Evolutionary conservation across 1,139 yeast species (phyloP).

Genomic region (Kodamaea fungicola): DNA sequence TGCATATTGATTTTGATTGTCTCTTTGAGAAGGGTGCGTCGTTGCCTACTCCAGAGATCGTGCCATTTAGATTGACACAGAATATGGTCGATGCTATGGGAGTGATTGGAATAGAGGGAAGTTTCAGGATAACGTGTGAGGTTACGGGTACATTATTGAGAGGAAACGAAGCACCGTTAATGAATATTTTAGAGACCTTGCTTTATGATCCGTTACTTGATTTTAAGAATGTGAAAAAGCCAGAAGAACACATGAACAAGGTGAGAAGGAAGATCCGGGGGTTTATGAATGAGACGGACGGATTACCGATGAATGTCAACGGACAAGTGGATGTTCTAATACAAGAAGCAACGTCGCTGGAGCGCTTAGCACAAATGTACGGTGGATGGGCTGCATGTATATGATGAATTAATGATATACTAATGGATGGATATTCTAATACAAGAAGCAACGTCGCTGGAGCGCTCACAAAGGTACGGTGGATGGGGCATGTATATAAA

Average conservation of each 20-base stretch:
- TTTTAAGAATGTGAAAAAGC: slow-evolving; percentile 51
- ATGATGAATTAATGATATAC: slow-evolving; percentile 1
- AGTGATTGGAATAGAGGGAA: slow-evolving; percentile 84
- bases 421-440: slow-evolving; percentile 84
- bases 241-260: slow-evolving; percentile 68
- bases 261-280: slow-evolving; percentile 85
- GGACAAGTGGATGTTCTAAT: slow-evolving; percentile 92
- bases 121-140: slow-evolving; percentile 82
- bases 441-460: slow-evolving; percentile 74
- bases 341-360: slow-evolving; percentile 74
- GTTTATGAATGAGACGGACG: slow-evolving; percentile 69
- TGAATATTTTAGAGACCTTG: slow-evolving; percentile 90
- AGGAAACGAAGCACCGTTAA: slow-evolving; percentile 78
- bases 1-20: slow-evolving; percentile 97
- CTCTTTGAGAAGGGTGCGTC: slow-evolving; percentile 80
- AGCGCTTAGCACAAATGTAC: slow-evolving; percentile 80
- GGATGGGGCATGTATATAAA: slow-evolving; percentile 78
- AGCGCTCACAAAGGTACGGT: slow-evolving; percentile 79
- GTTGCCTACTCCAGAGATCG: slow-evolving; percentile 80
- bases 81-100: slow-evolving; percentile 93
- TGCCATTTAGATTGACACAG: slow-evolving; percentile 87
- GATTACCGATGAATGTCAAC: slow-evolving; percentile 81
- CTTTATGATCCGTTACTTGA: slow-evolving; percentile 88
- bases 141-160: slow-evolving; percentile 74
- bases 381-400: slow-evolving; percentile 88